These are phyloP conservation scores for Mercurialis annua DNA, from an alignment of 345 rosid genomes.

Conservation along the genomic window DNA sequence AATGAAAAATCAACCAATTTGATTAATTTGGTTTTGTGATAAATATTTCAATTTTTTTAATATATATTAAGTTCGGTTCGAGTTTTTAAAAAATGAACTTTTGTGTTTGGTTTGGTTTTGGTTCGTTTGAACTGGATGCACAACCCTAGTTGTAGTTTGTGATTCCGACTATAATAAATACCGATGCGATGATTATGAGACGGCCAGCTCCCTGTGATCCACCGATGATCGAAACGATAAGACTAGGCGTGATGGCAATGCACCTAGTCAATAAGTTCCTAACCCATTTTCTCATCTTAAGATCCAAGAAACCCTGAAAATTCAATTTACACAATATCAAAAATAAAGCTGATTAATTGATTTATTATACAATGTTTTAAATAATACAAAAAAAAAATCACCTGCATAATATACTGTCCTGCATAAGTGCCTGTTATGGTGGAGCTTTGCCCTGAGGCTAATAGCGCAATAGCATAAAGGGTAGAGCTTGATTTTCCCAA, in stretches of 20 bases:
- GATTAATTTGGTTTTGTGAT: no score
- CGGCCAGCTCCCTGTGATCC: conserved; percentile 59
- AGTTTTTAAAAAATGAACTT: no score
- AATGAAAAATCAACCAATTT: no score
- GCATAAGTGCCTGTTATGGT: conserved; percentile 70
- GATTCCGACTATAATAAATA: no score
- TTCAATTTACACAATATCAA: background rate
- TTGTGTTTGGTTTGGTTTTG: no score
- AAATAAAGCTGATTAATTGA: background rate
- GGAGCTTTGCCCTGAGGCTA: conserved; percentile 75
- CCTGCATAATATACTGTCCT: conserved; percentile 71
- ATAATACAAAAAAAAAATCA: background rate
- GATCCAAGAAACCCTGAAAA: conserved; percentile 60
- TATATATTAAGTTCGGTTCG: no score
- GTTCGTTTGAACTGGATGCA: no score
- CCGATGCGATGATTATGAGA: conserved; percentile 65
- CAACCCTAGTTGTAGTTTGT: no score
- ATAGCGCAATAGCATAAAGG: conserved; percentile 53
- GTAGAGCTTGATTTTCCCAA: conserved; percentile 55
- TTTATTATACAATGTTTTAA: background rate
- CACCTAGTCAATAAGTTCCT: conserved; percentile 57
- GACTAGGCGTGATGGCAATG: conserved; percentile 63
- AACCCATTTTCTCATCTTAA: conserved; percentile 54
- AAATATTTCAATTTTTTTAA: no score
- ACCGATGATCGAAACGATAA: conserved; percentile 54